Conservation (phyloP, 2,329 filamentous ascomycete genomes). For the Aspergillus calidoustus region DNA sequence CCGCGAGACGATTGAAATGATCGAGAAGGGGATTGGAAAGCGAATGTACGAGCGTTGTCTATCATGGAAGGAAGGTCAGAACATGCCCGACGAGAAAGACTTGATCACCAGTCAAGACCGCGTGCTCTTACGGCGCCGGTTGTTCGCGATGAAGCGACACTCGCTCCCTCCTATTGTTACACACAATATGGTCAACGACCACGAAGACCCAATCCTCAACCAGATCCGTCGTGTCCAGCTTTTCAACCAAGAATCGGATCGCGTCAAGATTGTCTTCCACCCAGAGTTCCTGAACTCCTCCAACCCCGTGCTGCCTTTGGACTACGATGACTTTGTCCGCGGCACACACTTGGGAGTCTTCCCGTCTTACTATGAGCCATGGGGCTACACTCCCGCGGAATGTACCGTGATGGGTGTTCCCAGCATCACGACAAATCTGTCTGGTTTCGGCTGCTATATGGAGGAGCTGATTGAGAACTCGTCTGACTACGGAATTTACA, state of each 20-base stretch:
- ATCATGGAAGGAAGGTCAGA: slow-evolving; percentile 92
- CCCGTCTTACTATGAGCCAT: slow-evolving; percentile 97
- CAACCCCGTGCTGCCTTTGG: slow-evolving; percentile 91
- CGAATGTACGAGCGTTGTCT: slow-evolving; percentile 93
- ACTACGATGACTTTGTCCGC: slow-evolving; percentile 98
- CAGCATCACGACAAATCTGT: slow-evolving; percentile 96
- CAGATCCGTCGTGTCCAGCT: slow-evolving; percentile 94
- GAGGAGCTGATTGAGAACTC: slow-evolving; percentile 98
- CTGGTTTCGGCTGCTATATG: slow-evolving; percentile 99
- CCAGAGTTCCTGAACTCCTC: slow-evolving; percentile 96
- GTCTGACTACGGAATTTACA: slow-evolving; percentile 97
- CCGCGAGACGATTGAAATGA: slow-evolving; percentile 88
- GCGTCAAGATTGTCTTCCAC: slow-evolving; percentile 97
- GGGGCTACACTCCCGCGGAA: slow-evolving; percentile 97
- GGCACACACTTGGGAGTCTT: slow-evolving; percentile 96
- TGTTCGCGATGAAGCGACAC: slow-evolving; percentile 96
- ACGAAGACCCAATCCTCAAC: slow-evolving; percentile 91
- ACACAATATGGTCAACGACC: slow-evolving; percentile 97
- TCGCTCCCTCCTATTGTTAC: slow-evolving; percentile 93
- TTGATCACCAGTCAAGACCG: slow-evolving; percentile 90
- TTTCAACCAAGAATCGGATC: slow-evolving; percentile 93
- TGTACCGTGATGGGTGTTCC: slow-evolving; percentile 99
- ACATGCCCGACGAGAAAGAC: slow-evolving; percentile 95
- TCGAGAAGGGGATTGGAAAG: slow-evolving; percentile 89
- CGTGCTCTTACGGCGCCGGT: slow-evolving; percentile 83